Evolutionary conservation across 83 land plant genomes (phyloP).

Genomic region (Larix sibirica): DNA sequence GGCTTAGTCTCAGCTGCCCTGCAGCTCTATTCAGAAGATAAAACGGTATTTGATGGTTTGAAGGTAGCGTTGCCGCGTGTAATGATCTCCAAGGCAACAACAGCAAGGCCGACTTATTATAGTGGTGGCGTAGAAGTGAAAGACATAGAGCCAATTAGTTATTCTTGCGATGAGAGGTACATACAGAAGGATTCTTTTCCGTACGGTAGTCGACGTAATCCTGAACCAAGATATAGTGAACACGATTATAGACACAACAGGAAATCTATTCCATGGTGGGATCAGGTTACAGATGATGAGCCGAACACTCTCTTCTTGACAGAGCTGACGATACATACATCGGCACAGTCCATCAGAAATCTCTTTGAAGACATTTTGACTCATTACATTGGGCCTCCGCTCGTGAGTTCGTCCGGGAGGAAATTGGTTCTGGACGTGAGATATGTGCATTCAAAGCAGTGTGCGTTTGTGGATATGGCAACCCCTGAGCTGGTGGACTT

Average conservation of each 20-base stretch:
- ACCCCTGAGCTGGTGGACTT: slow-evolving; percentile 37
- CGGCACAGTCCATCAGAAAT: slow-evolving; percentile 23
- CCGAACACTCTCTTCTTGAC: slow-evolving; percentile 34
- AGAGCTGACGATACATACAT: slow-evolving; percentile 31
- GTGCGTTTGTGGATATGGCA: slow-evolving; percentile 46
- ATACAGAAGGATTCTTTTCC: not conserved
- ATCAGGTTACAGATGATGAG: slow-evolving; percentile 18
- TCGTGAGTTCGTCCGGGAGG: slow-evolving; percentile 17
- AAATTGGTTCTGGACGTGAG: slow-evolving; percentile 33
- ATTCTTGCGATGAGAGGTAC: slow-evolving; percentile 5
- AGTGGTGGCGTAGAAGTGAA: not conserved
- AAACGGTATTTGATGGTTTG: slow-evolving; percentile 28
- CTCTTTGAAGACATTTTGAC: slow-evolving; percentile 33
- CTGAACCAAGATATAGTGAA: slow-evolving; percentile 23
- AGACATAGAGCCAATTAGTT: not conserved
- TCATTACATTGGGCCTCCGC: slow-evolving; percentile 28
- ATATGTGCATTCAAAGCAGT: slow-evolving; percentile 30
- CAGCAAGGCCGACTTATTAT: slow-evolving; percentile 14
- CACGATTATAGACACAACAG: slow-evolving; percentile 1
- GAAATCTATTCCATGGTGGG: slow-evolving; percentile 9
- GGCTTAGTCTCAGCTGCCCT: slow-evolving; percentile 22
- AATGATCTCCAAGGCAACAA: not conserved
- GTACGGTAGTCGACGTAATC: slow-evolving; percentile 5
- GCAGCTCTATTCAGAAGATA: slow-evolving; percentile 29
- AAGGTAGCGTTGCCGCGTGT: slow-evolving; percentile 19